phyloP scores from a whole-genome alignment of 495 filamentous ascomycete genomes.

The Aspergillus panamensis region DNA sequence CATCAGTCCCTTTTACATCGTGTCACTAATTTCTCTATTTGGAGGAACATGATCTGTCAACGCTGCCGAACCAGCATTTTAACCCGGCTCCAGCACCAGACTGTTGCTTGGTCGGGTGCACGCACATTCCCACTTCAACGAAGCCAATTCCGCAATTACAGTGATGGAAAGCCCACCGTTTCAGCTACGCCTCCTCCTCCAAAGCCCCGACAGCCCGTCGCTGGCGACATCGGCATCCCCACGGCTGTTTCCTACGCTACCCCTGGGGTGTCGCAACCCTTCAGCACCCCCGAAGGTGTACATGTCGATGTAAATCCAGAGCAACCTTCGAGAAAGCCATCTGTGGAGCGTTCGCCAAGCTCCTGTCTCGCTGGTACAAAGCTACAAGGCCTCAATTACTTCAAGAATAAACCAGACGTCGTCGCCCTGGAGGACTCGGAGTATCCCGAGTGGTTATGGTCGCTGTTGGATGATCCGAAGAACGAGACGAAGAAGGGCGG shows the following conservation, averaged over 20 bases:
- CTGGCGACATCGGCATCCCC: constrained; percentile 35
- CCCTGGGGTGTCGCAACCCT: constrained; percentile 45
- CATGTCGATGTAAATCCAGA: constrained; percentile 31
- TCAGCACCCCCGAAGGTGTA: constrained; percentile 40
- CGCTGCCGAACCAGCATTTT: constrained; percentile 45
- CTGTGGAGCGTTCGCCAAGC: constrained; percentile 34
- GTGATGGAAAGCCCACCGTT: constrained; percentile 41
- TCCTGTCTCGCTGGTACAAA: constrained; percentile 66
- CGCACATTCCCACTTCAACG: constrained; percentile 31
- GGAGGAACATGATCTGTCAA: constrained; percentile 45
- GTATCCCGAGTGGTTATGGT: constrained; percentile 93
- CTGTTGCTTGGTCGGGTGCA: constrained; percentile 26
- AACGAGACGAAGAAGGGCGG: constrained; percentile 41
- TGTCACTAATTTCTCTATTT: not conserved
- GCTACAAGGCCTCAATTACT: constrained; percentile 78
- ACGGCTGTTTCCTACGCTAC: constrained; percentile 44
- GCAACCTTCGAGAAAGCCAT: constrained; percentile 30
- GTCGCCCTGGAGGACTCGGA: constrained; percentile 76
- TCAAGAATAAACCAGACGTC: constrained; percentile 71
- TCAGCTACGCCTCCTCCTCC: constrained; percentile 49
- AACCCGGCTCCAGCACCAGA: constrained; percentile 36
- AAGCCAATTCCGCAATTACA: constrained; percentile 40
- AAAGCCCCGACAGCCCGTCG: constrained; percentile 46
- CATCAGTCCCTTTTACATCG: not conserved
- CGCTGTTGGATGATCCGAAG: constrained; percentile 55